Base-by-base conservation (phyloP, 495 filamentous ascomycete species). In the Cercophora newfieldiana region DNA sequence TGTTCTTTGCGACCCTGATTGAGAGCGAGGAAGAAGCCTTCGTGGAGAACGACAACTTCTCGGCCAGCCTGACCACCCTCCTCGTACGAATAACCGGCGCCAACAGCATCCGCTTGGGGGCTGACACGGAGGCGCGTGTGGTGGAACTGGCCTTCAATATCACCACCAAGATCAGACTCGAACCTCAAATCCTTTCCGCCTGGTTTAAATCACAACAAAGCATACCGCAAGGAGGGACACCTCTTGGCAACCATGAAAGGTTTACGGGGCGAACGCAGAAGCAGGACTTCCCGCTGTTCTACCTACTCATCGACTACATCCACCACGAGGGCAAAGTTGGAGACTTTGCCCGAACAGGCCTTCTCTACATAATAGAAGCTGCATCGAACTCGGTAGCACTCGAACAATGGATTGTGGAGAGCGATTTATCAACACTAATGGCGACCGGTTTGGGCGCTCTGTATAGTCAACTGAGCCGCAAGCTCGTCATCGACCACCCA, bases 11-110 rank as follows among this genome's bases (percentile, higher is more conserved):
- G 50, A 92, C 90, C 7, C 83, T 99, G 54, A 90, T 99, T 67
- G 94, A 99, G 69, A 94, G 92, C 73, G 94, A 97, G 85, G 93
- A 97, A 74, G 94, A 97, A 70, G 90, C 92, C 48, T 95, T 97
- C 66, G 87, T 97, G 26, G 90, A 93, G 67, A 92, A 90, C 68
- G 85, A 90, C 30, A 81, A 84, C 37, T 99, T 99, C 74, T 91
- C 94, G 2, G 85, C 88, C 54, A 90, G 90, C 66, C 74, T 98
- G 68, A 93, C 96, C 66, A 89, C 89, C 66, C 84, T 98, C 63
- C 83, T 97, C 61, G 87, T 89, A 60, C 80, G 83, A 44, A 89
- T 91, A 30, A 83, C 85, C 1, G 83, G 85, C 57, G 80, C 83
- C 31, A 88, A 86, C 62, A 87, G 81, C 70, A 84, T 90, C 54